These are phyloP conservation scores for Saccharomyces hybrid DNA, from an alignment of 1,139 yeast species.

Conservation along the genomic window DNA sequence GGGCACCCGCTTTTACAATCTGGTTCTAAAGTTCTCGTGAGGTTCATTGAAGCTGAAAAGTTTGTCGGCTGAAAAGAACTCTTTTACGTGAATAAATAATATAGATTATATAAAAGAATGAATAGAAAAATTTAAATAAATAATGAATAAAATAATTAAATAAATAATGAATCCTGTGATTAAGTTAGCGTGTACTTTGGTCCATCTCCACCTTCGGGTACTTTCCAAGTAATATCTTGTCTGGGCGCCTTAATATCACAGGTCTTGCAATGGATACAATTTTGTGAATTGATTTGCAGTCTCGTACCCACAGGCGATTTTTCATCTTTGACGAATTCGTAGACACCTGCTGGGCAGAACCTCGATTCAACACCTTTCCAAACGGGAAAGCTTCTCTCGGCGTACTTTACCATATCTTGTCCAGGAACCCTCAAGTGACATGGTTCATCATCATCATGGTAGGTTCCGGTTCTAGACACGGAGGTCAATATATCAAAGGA, in stretches of 20 bases:
- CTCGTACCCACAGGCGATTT: conserved; percentile 53
- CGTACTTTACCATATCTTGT: conserved; percentile 62
- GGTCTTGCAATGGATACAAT: conserved; percentile 96
- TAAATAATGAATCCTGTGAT: conserved; percentile 1
- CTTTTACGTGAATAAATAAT: conserved; percentile 6
- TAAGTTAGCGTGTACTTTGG: conserved; percentile 60
- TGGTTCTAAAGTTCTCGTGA: conserved; percentile 72
- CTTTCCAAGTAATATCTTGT: conserved; percentile 90
- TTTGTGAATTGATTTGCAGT: conserved; percentile 90
- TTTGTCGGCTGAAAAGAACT: conserved; percentile 21
- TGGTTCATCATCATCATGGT: conserved; percentile 88
- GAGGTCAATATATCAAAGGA: conserved; percentile 88
- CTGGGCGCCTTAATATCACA: conserved; percentile 95
- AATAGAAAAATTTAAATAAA: background rate
- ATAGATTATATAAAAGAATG: background rate
- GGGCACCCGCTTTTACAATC: conserved; percentile 93
- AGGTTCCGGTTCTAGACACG: conserved; percentile 91
- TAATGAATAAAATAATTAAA: background rate
- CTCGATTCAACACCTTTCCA: conserved; percentile 82
- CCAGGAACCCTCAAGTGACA: conserved; percentile 77
- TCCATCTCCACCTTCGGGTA: conserved; percentile 98
- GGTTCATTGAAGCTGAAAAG: conserved; percentile 76
- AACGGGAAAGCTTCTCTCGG: conserved; percentile 59
- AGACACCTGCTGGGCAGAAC: conserved; percentile 98
- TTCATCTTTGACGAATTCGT: conserved; percentile 74